phyloP scores from a whole-genome alignment of 192 early-diverging fungal species.

The Coemansia sp. region DNA sequence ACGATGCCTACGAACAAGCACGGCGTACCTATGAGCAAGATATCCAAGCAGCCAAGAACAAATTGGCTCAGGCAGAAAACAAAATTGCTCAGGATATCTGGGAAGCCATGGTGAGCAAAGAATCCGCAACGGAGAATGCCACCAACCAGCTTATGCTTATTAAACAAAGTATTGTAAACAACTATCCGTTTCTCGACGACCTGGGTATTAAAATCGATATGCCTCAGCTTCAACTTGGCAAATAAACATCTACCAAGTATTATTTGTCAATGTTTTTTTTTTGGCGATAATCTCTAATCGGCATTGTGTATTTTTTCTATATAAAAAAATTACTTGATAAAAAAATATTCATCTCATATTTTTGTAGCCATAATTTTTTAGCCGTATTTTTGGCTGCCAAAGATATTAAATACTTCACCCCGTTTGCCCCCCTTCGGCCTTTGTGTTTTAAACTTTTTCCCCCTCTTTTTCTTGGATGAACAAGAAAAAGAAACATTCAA shows the following conservation, averaged over 20 bases:
- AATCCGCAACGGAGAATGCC: background rate
- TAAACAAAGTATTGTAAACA: background rate
- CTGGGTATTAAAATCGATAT: background rate
- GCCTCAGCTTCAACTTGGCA: background rate
- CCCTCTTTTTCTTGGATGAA: too few relatives aligned
- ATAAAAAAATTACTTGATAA: too few relatives aligned
- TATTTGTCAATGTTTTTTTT: background rate
- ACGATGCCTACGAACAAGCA: background rate
- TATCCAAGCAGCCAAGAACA: constrained; percentile 1
- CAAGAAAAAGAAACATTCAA: too few relatives aligned
- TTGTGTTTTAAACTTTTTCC: too few relatives aligned
- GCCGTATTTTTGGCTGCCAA: too few relatives aligned
- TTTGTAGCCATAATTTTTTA: too few relatives aligned
- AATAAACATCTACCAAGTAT: background rate
- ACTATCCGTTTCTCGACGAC: background rate
- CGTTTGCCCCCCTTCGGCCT: too few relatives aligned
- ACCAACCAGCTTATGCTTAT: background rate
- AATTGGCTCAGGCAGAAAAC: background rate
- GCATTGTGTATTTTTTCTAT: too few relatives aligned
- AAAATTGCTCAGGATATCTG: background rate
- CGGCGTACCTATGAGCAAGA: background rate
- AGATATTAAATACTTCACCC: too few relatives aligned
- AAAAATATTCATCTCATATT: too few relatives aligned
- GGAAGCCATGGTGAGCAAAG: background rate
- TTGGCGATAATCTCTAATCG: too few relatives aligned